Conservation (phyloP, 2,329 filamentous ascomycete species). For the Aspergillus awamori region DNA sequence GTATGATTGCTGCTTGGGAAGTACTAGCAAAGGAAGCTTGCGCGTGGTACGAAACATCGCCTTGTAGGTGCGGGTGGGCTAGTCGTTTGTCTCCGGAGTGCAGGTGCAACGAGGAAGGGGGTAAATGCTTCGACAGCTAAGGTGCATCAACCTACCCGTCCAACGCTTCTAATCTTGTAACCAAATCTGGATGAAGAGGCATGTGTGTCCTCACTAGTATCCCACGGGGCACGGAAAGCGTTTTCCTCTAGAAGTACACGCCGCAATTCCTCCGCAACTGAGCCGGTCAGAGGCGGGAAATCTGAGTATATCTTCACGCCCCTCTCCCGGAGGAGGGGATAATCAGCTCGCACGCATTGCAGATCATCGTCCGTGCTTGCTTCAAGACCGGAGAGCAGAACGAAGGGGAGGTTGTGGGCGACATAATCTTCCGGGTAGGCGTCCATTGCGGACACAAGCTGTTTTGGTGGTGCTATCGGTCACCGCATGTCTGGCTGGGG, state of each 20-base stretch:
- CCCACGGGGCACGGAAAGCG: slow-evolving; percentile 68
- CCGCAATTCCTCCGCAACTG: slow-evolving; percentile 66
- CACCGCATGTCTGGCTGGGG: slow-evolving; percentile 38
- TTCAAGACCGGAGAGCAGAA: slow-evolving; percentile 78
- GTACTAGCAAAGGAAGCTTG: neutral
- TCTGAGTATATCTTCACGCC: slow-evolving; percentile 70
- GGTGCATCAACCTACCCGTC: slow-evolving; percentile 68
- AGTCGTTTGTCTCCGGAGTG: neutral
- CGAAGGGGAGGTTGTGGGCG: slow-evolving; percentile 81
- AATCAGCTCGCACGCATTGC: slow-evolving; percentile 42
- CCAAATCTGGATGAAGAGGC: slow-evolving; percentile 55
- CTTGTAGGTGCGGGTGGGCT: neutral
- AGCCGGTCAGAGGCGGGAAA: slow-evolving; percentile 66
- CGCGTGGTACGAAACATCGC: neutral
- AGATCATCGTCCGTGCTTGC: slow-evolving; percentile 37
- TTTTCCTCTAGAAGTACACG: slow-evolving; percentile 68
- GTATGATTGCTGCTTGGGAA: neutral
- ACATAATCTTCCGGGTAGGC: slow-evolving; percentile 67
- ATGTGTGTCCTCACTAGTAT: slow-evolving; percentile 53
- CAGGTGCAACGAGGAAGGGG: slow-evolving; percentile 5
- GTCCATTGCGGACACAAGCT: slow-evolving; percentile 47
- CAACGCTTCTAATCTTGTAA: slow-evolving; percentile 73
- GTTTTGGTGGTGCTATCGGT: slow-evolving; percentile 24
- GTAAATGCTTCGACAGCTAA: neutral
- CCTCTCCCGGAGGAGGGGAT: slow-evolving; percentile 58